These are phyloP conservation scores for Tephrocybe sp. DNA, from an alignment of 768 basidiomycete genomes.

Conservation along the genomic window DNA sequence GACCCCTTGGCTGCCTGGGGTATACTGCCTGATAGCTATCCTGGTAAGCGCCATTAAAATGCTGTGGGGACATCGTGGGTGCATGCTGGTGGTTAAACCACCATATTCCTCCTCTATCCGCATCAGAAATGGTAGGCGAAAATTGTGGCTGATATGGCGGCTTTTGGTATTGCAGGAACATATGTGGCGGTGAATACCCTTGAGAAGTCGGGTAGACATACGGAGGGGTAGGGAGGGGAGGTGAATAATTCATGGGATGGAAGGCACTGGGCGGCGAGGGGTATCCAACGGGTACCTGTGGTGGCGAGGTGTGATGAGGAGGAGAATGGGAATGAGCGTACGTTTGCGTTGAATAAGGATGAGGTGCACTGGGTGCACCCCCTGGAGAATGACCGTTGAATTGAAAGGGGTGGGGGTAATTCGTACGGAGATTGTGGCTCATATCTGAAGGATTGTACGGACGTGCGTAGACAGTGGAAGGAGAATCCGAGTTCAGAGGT, in stretches of 20 bases:
- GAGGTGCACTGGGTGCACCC: conserved; percentile 23
- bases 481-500: conserved; percentile 30
- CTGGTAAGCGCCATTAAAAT: conserved; percentile 27
- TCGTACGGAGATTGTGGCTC: conserved; percentile 37
- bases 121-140: conserved; percentile 21
- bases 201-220: conserved; percentile 36
- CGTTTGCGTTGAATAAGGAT: conserved; percentile 20
- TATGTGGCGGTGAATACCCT: conserved; percentile 31
- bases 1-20: conserved; percentile 24
- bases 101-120: conserved; percentile 49
- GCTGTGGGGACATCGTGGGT: conserved; percentile 20
- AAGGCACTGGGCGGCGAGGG: conserved; percentile 21
- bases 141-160: conserved; percentile 34
- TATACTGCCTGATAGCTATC: conserved; percentile 29
- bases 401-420: conserved; percentile 38
- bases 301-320: conserved; percentile 22
- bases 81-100: conserved; percentile 44
- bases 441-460: conserved; percentile 31
- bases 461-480: conserved; percentile 31
- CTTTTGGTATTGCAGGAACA: conserved; percentile 35
- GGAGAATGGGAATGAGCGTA: conserved; percentile 27
- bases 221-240: conserved; percentile 25
- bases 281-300: conserved; percentile 22
- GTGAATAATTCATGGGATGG: conserved; percentile 33
- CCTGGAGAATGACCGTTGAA: conserved; percentile 35